Evolutionary conservation across 495 filamentous ascomycete genomes (phyloP).

Genomic region (Penicillium bovifimosum): DNA sequence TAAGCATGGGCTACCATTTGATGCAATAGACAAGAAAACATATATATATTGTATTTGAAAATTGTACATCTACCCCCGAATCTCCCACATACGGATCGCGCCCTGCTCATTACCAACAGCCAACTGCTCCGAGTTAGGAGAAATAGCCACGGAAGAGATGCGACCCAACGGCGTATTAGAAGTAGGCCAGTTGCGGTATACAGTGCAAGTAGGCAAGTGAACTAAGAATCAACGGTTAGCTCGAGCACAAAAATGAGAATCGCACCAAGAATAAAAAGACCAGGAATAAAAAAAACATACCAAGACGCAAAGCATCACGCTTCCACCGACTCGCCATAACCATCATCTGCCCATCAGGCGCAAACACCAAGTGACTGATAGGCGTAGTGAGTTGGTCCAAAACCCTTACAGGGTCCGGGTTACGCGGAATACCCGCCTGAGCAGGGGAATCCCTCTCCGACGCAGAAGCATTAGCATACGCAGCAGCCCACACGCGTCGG

Average conservation of each 20-base stretch:
- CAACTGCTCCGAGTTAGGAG: conserved; percentile 61
- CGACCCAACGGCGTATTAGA: conserved; percentile 80
- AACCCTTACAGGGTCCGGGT: conserved; percentile 61
- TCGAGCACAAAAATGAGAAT: too few relatives aligned
- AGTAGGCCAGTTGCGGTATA: conserved; percentile 97
- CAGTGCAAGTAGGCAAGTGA: conserved; percentile 85
- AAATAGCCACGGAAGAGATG: conserved; percentile 74
- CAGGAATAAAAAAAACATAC: too few relatives aligned
- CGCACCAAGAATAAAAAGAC: too few relatives aligned
- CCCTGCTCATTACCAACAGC: conserved; percentile 85
- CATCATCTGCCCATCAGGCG: conserved; percentile 82
- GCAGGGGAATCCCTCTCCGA: conserved; percentile 32
- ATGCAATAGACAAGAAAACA: conserved; percentile 3
- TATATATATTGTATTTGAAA: conserved; percentile 17
- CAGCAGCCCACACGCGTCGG: conserved; percentile 54
- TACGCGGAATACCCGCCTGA: conserved; percentile 47
- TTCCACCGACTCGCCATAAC: conserved; percentile 80
- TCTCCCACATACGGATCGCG: conserved; percentile 82
- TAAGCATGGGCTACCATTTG: neutral
- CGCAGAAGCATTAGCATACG: conserved; percentile 21
- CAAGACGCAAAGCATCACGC: conserved; percentile 75
- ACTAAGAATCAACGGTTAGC: conserved; percentile 40
- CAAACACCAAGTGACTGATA: conserved; percentile 69
- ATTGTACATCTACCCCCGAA: conserved; percentile 39
- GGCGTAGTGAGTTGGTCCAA: conserved; percentile 86